Evolutionary conservation across 2,329 filamentous ascomycete genomes (phyloP).

Genomic region (Pseudocercospora fuligena): DNA sequence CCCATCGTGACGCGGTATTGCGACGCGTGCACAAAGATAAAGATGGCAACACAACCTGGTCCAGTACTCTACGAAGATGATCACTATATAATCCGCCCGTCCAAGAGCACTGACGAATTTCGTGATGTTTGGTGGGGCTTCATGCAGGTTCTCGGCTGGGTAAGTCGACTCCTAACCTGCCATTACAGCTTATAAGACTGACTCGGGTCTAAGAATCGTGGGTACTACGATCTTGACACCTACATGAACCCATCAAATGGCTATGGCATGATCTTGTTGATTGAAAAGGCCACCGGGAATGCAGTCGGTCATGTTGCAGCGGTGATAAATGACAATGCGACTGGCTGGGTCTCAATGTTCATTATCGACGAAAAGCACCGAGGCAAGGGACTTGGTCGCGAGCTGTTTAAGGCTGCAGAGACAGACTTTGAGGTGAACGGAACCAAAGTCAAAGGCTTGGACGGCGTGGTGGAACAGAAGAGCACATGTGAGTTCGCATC

Average conservation of each 20-base stretch:
- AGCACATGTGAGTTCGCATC: slow-evolving; percentile 33
- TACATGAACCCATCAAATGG: slow-evolving; percentile 39
- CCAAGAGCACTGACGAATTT: slow-evolving; percentile 25
- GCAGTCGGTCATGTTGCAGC: slow-evolving; percentile 42
- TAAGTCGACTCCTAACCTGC: slow-evolving; percentile 21
- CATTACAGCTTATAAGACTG: slow-evolving; percentile 7
- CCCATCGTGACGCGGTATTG: too few species aligned
- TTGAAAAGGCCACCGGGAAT: slow-evolving; percentile 33
- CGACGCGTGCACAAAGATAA: not conserved
- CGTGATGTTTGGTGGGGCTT: slow-evolving; percentile 42
- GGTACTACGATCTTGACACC: slow-evolving; percentile 39
- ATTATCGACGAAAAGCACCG: slow-evolving; percentile 39
- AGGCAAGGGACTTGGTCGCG: slow-evolving; percentile 41
- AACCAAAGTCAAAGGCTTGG: slow-evolving; percentile 40
- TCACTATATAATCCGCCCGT: slow-evolving; percentile 26
- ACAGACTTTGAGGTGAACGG: slow-evolving; percentile 30
- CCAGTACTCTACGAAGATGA: slow-evolving; percentile 24
- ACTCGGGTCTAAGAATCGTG: slow-evolving; percentile 38
- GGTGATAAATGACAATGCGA: slow-evolving; percentile 42
- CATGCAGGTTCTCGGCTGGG: slow-evolving; percentile 44
- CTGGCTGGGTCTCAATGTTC: slow-evolving; percentile 48
- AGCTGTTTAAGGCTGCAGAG: slow-evolving; percentile 40
- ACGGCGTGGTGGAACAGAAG: slow-evolving; percentile 45
- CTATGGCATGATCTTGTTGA: slow-evolving; percentile 40
- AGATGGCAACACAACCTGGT: not conserved